phyloP scores from a whole-genome alignment of 179 eudicot species.

The Drosera spatulata region DNA sequence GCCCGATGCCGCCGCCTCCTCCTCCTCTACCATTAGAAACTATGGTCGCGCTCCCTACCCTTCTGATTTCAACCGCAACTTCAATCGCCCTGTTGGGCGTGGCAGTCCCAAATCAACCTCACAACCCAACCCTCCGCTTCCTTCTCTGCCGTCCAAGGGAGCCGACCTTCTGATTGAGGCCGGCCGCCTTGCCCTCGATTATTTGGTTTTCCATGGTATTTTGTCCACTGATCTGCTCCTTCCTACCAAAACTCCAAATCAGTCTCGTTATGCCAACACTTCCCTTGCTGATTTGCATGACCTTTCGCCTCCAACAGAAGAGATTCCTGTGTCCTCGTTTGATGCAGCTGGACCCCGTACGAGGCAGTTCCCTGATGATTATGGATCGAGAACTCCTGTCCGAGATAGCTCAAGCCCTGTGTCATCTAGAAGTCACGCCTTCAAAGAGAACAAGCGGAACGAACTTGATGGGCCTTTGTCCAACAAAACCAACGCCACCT shows the following conservation, averaged over 20 bases:
- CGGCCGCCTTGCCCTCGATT: slow-evolving; percentile 80
- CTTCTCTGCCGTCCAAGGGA: slow-evolving; percentile 22
- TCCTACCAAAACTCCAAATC: slow-evolving; percentile 25
- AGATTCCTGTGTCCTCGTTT: slow-evolving; percentile 12
- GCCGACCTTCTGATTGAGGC: slow-evolving; percentile 84
- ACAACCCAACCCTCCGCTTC: slow-evolving; percentile 26
- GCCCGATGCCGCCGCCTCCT: slow-evolving; percentile 14
- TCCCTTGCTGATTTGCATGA: slow-evolving; percentile 25
- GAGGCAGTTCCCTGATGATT: slow-evolving; percentile 31
- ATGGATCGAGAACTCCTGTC: slow-evolving; percentile 15
- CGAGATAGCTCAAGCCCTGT: slow-evolving; percentile 47
- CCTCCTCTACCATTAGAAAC: slow-evolving; percentile 1
- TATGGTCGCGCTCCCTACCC: slow-evolving; percentile 36
- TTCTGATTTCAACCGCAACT: slow-evolving; percentile 45
- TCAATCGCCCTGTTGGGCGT: slow-evolving; percentile 63
- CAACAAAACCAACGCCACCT: slow-evolving; percentile 29
- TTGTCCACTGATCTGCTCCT: slow-evolving; percentile 56
- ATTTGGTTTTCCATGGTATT: slow-evolving; percentile 69
- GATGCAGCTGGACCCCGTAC: slow-evolving; percentile 7
- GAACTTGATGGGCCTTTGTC: slow-evolving; percentile 40
- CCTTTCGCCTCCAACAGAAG: slow-evolving; percentile 31
- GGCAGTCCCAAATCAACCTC: slow-evolving; percentile 37
- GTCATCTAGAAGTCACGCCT: slow-evolving; percentile 28
- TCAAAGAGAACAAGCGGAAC: slow-evolving; percentile 39
- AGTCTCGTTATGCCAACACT: slow-evolving; percentile 38